A percentile compares a stretch with the other conserved stretches of the same genome.
phyloP scores from a whole-genome alignment of 495 filamentous ascomycete species.

The Mytilinidion resinicola region DNA sequence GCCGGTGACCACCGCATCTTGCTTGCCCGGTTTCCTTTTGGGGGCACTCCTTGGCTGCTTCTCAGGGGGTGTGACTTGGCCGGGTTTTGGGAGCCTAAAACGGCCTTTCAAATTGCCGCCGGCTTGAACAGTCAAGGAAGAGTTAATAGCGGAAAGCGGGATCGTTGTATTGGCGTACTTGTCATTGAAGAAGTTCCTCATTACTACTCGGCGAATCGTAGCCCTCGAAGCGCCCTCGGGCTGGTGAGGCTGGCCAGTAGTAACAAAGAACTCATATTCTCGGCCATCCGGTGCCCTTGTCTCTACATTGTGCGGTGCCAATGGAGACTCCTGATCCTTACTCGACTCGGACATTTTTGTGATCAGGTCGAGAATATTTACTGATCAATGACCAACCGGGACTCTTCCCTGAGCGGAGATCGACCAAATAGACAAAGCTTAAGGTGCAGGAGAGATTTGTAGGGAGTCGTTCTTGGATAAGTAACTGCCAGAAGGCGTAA shows the following conservation, averaged over 20 bases:
- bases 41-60: not conserved
- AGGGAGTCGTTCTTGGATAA: too few relatives aligned
- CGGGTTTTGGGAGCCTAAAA: conserved; percentile 14
- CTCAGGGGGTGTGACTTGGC: not conserved
- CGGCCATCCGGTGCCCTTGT: not conserved
- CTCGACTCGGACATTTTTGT: not conserved
- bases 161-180: not conserved
- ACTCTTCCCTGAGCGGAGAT: too few relatives aligned
- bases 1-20: not conserved
- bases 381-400: too few relatives aligned
- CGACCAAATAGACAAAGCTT: too few relatives aligned
- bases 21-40: not conserved
- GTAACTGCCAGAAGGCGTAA: too few relatives aligned
- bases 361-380: too few relatives aligned
- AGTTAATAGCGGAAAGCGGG: not conserved
- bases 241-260: conserved; percentile 17
- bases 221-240: conserved; percentile 10
- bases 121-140: conserved; percentile 13
- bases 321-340: not conserved
- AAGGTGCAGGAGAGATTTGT: too few relatives aligned
- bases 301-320: not conserved
- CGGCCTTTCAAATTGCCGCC: conserved; percentile 14
- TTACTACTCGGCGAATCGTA: conserved; percentile 23
- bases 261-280: conserved; percentile 24
- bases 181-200: conserved; percentile 24